Base-by-base conservation (phyloP, 768 basidiomycete species). In the Russula brevipes region DNA sequence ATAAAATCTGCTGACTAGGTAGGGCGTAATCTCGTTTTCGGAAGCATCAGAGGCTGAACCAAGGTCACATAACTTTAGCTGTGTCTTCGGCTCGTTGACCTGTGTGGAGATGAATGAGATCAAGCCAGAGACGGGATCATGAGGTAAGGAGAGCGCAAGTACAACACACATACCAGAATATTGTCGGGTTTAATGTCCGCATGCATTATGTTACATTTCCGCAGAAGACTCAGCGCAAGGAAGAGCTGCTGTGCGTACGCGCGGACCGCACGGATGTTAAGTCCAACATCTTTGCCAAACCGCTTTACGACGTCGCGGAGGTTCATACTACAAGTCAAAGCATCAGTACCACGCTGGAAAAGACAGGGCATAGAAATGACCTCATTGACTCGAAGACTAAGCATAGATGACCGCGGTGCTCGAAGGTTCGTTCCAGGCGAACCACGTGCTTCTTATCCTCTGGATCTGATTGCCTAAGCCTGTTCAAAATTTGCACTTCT, bases 171-270 rank as follows among this genome's bases (percentile, higher is more conserved):
- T 66, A 94, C 95, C 70, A 98, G 74, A 47, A 99, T 96, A 72
- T 98, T 98, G 73, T 98, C 97, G 19, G 97, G 97, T 75, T 98
- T 98, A 73, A 99, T 91, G 72, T 99, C 97, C 7, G 97, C 97
- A 70, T 99, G 97, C 85, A 98, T 97, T 63, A 98, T 85, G 67
- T 90, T 93, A 63, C 86, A 82, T 76, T 98, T 98, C 68, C 85
- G 84, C 71, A 98, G 78, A 59, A 95, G 78, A 68, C 89, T 84
- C 66, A 98, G 74, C 17, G 92, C 83, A 57, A 98, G 81, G 76
- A 98, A 95, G 57, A 99, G 85, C 72, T 99, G 97, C 69, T 96
- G 92, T 36, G 97, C 87, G 72, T 99, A 99, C n/a, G 95, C 94
- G 68, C 96, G 85, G n/a, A 99, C 97, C 54, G 97, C 97, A 68